These are phyloP conservation scores for Mortierella sp. DNA, from an alignment of 371 early-diverging fungal genomes.

Conservation along the genomic window DNA sequence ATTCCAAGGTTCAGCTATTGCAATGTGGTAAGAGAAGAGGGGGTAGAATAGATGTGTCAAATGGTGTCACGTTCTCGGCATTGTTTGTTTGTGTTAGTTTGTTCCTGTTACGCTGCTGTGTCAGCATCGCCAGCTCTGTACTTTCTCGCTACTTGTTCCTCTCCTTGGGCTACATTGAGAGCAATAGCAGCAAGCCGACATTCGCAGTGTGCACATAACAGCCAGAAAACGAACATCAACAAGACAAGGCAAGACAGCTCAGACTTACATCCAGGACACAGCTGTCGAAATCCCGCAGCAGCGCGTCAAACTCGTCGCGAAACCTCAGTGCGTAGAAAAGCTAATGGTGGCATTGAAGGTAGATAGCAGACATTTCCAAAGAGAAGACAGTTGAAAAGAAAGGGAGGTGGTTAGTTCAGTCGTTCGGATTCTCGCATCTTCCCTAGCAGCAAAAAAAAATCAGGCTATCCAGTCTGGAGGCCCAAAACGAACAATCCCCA, in stretches of 20 bases:
- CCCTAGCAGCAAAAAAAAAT: neutral
- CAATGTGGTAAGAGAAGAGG: neutral
- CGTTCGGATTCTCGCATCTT: neutral
- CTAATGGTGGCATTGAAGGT: constrained; percentile 9
- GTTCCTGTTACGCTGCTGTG: neutral
- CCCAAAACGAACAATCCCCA: neutral
- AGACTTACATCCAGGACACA: constrained; percentile 54
- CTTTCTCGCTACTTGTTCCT: neutral
- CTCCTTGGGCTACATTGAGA: neutral
- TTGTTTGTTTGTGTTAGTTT: neutral
- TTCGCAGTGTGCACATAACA: neutral
- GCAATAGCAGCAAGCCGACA: neutral
- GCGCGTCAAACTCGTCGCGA: constrained; percentile 54
- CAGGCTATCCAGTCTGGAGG: neutral
- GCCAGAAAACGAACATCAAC: neutral
- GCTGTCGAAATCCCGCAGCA: constrained; percentile 53
- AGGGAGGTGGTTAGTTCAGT: neutral
- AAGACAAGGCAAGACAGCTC: neutral
- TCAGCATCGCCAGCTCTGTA: neutral
- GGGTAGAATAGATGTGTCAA: constrained; percentile 3
- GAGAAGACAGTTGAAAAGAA: neutral
- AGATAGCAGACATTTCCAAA: too few relatives aligned
- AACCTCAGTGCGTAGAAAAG: constrained; percentile 51
- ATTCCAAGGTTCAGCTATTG: constrained; percentile 54
- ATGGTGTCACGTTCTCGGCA: neutral